Conservation (phyloP, 805 yeast species). For the Cyberlindnera xylosilytica region DNA sequence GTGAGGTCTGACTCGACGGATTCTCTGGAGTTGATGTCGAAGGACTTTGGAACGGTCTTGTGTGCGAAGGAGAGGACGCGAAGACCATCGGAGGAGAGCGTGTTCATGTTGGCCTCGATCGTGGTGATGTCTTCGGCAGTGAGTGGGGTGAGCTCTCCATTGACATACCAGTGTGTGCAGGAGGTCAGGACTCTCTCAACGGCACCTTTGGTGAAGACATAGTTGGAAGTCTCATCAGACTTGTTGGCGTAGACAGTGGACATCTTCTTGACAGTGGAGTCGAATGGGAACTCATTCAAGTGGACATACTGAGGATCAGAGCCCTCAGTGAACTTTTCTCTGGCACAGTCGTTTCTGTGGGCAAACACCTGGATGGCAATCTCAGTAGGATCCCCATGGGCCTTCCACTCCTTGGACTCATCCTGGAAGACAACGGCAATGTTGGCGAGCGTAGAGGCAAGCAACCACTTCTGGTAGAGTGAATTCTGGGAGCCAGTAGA, state of each 20-base stretch:
- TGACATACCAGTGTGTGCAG: constrained; percentile 50
- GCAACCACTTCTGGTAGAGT: constrained; percentile 45
- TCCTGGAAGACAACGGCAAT: constrained; percentile 63
- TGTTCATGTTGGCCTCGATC: constrained; percentile 55
- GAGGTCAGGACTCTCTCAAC: constrained; percentile 63
- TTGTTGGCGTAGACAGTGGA: constrained; percentile 48
- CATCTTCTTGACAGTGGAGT: constrained; percentile 73
- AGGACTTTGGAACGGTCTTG: constrained; percentile 32
- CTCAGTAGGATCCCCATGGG: constrained; percentile 89
- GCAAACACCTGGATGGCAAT: constrained; percentile 81
- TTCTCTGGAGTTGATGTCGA: constrained; percentile 36
- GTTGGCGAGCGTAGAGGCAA: constrained; percentile 73
- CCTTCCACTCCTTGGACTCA: constrained; percentile 56
- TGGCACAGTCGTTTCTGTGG: constrained; percentile 50
- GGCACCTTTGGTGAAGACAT: constrained; percentile 67
- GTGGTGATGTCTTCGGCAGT: constrained; percentile 36
- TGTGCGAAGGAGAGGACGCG: constrained; percentile 72
- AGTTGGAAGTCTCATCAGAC: constrained; percentile 28
- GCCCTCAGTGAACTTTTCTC: constrained; percentile 42
- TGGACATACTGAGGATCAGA: constrained; percentile 31
- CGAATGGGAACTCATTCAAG: constrained; percentile 69
- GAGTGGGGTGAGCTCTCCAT: constrained; percentile 33
- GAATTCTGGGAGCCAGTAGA: constrained; percentile 1
- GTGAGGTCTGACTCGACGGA: constrained; percentile 50
- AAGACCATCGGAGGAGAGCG: constrained; percentile 61